phyloP scores from a whole-genome alignment of 345 rosid genomes.

The Citrus reticulata region DNA sequence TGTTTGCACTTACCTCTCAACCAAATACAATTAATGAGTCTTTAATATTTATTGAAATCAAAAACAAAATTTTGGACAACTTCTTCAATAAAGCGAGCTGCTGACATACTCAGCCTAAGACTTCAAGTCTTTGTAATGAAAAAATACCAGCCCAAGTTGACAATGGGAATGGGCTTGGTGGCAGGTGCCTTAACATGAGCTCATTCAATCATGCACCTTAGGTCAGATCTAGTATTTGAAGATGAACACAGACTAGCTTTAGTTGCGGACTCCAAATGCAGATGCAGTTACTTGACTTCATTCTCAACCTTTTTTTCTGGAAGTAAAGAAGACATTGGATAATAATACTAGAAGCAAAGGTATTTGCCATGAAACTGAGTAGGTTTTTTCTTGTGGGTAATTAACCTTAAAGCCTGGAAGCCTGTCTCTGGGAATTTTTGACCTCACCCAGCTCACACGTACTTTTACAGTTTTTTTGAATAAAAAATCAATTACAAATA shows the following conservation, averaged over 20 bases:
- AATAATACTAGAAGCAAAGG: background rate
- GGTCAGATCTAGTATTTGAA: background rate
- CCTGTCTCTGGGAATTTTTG: background rate
- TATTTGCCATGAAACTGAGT: background rate
- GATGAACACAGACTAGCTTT: too few relatives aligned
- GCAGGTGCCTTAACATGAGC: background rate
- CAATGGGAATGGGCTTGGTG: constrained; percentile 1
- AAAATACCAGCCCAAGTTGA: constrained; percentile 5
- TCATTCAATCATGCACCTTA: background rate
- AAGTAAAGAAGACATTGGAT: too few relatives aligned
- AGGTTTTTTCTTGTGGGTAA: background rate
- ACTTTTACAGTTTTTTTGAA: background rate
- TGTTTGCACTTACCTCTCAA: constrained; percentile 20
- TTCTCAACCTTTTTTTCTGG: too few relatives aligned
- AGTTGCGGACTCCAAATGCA: too few relatives aligned
- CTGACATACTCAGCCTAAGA: background rate
- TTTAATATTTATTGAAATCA: background rate
- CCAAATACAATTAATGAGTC: constrained; percentile 24
- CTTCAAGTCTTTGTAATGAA: background rate
- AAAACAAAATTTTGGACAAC: background rate
- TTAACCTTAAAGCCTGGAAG: background rate
- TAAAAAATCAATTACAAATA: too few relatives aligned
- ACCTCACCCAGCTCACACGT: background rate
- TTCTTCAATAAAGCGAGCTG: background rate
- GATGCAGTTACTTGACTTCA: too few relatives aligned